These are phyloP conservation scores for Nepenthes gracilis DNA, from an alignment of 148 eudicot genomes.

Conservation along the genomic window DNA sequence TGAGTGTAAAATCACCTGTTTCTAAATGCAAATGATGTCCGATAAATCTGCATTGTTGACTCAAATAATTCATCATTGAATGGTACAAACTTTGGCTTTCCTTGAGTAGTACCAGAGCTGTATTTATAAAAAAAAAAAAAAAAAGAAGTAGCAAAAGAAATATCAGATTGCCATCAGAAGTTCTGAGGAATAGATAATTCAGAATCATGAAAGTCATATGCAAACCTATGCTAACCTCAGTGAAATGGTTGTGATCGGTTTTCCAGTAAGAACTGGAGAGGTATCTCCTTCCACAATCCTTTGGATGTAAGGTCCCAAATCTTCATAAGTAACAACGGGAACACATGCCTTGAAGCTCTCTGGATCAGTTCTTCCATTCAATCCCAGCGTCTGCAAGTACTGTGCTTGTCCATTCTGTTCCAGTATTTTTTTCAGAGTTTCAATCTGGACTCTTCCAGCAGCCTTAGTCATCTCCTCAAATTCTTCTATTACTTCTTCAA, in stretches of 20 bases:
- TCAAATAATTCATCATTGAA: slow-evolving; percentile 68
- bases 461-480: slow-evolving; percentile 28
- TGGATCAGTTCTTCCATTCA: slow-evolving; percentile 42
- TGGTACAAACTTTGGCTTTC: slow-evolving; percentile 81
- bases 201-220: background rate
- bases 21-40: slow-evolving; percentile 75
- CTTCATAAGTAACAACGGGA: slow-evolving; percentile 42
- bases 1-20: slow-evolving; percentile 44
- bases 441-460: slow-evolving; percentile 27
- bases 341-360: slow-evolving; percentile 59
- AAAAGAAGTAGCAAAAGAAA: background rate
- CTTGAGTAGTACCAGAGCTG: slow-evolving; percentile 96
- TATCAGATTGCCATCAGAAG: background rate
- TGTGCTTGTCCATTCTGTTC: slow-evolving; percentile 19
- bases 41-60: slow-evolving; percentile 71
- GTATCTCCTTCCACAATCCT: slow-evolving; percentile 59
- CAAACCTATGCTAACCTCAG: slow-evolving; percentile 35
- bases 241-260: slow-evolving; percentile 63
- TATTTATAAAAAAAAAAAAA: background rate
- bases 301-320: slow-evolving; percentile 64
- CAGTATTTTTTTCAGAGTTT: slow-evolving; percentile 30
- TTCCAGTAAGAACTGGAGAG: slow-evolving; percentile 54
- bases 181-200: background rate
- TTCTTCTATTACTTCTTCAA: slow-evolving; percentile 15
- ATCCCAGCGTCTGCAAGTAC: slow-evolving; percentile 22